Evolutionary conservation across 164 flowering plant genomes (phyloP).

Genomic region (Houttuynia cordata): DNA sequence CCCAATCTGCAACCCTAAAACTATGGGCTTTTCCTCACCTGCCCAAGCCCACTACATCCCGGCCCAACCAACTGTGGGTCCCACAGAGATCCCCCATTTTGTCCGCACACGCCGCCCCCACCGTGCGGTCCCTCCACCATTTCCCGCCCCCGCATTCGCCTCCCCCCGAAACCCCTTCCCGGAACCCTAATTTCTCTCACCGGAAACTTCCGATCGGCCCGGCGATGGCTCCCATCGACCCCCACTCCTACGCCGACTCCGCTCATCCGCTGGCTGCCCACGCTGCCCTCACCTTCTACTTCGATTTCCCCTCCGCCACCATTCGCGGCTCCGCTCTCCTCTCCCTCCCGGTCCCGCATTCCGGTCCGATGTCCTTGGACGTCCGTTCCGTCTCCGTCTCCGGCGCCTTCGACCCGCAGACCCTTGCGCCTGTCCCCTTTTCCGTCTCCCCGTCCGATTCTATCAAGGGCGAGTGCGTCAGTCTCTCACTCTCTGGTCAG

Average conservation of each 20-base stretch:
- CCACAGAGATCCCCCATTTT: too few relatives aligned
- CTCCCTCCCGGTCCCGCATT: conserved; percentile 44
- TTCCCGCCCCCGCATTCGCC: too few relatives aligned
- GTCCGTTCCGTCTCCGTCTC: conserved; percentile 54
- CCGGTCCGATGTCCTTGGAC: conserved; percentile 70
- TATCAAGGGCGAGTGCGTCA: conserved; percentile 48
- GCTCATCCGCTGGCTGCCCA: conserved; percentile 68
- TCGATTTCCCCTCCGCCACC: conserved; percentile 65
- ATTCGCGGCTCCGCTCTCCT: conserved; percentile 55
- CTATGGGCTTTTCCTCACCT: too few relatives aligned
- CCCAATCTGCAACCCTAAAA: too few relatives aligned
- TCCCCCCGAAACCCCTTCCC: not conserved
- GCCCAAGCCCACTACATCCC: too few relatives aligned
- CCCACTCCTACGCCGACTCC: conserved; percentile 85
- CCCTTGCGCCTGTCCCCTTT: conserved; percentile 49
- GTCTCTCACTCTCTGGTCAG: conserved; percentile 38
- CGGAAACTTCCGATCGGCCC: not conserved
- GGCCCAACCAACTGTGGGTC: too few relatives aligned
- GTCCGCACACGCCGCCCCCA: too few relatives aligned
- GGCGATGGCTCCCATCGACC: conserved; percentile 72
- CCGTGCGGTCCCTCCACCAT: too few relatives aligned
- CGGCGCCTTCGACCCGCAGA: conserved; percentile 45
- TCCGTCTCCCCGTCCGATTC: conserved; percentile 30
- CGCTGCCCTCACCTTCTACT: conserved; percentile 63
- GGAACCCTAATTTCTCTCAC: not conserved